These are phyloP conservation scores for Sphaerulina populicola DNA, from an alignment of 2,329 filamentous ascomycete species.

Conservation along the genomic window DNA sequence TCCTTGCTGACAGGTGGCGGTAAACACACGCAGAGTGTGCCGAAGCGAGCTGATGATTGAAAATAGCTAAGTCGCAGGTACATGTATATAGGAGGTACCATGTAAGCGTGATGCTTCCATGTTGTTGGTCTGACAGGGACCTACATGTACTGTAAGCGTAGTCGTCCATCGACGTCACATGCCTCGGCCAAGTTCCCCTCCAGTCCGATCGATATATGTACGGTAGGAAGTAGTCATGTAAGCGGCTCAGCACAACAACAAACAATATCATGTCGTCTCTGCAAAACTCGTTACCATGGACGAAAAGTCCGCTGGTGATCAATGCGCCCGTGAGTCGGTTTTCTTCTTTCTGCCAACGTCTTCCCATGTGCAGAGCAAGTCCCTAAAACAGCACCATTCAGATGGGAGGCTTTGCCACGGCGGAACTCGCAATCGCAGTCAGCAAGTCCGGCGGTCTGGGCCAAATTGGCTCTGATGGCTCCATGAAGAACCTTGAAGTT, in stretches of 20 bases:
- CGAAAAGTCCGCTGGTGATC: conserved; percentile 16
- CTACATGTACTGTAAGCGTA: too few species aligned
- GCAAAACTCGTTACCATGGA: conserved; percentile 13
- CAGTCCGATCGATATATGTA: too few species aligned
- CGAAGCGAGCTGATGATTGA: too few species aligned
- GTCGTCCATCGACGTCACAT: too few species aligned
- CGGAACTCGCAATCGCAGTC: conserved; percentile 51
- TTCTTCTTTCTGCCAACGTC: too few species aligned
- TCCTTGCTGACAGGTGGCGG: too few species aligned
- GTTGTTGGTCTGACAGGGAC: too few species aligned
- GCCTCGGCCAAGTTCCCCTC: too few species aligned
- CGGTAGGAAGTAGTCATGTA: background rate
- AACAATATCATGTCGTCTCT: background rate
- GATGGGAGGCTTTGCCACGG: conserved; percentile 44
- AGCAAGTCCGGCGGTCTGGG: conserved; percentile 45
- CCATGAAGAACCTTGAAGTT: conserved; percentile 14
- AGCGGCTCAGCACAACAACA: background rate
- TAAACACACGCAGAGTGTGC: too few species aligned
- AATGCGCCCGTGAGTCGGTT: conserved; percentile 16
- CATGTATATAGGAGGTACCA: too few species aligned
- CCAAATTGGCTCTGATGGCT: conserved; percentile 37
- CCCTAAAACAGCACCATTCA: background rate
- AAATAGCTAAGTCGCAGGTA: too few species aligned
- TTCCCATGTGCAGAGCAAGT: background rate
- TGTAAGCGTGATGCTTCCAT: too few species aligned